These are phyloP conservation scores for Cordyceps militaris DNA, from an alignment of 2,329 filamentous ascomycete species.

Conservation along the genomic window DNA sequence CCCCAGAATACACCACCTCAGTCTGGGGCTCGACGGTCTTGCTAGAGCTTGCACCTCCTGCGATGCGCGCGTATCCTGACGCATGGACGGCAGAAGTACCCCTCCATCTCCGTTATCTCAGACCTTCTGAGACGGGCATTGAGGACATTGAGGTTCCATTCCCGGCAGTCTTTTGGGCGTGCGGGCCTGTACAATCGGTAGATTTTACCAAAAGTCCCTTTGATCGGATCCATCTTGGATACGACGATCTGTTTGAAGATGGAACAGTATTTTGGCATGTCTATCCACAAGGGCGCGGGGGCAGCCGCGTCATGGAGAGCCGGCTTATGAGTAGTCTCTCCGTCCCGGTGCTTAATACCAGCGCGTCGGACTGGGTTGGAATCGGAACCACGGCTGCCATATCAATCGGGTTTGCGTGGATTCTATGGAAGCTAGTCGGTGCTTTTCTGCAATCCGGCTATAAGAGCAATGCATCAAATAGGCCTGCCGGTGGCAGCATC, in stretches of 20 bases:
- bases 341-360: constrained; percentile 59
- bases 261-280: constrained; percentile 80
- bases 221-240: constrained; percentile 76
- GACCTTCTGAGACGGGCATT: constrained; percentile 51
- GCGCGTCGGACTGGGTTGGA: constrained; percentile 40
- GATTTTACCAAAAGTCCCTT: constrained; percentile 77
- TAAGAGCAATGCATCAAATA: neutral
- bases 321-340: constrained; percentile 47
- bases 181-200: constrained; percentile 55
- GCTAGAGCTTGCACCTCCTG: constrained; percentile 60
- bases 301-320: constrained; percentile 14
- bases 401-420: constrained; percentile 60
- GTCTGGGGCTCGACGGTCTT: constrained; percentile 76
- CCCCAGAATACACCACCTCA: constrained; percentile 70
- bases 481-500: neutral
- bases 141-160: constrained; percentile 59
- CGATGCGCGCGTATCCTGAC: constrained; percentile 23
- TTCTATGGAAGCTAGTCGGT: constrained; percentile 51
- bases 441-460: constrained; percentile 21
- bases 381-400: constrained; percentile 54
- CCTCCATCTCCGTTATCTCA: constrained; percentile 77
- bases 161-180: constrained; percentile 88
- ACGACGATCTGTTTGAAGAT: constrained; percentile 70
- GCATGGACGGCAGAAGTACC: constrained; percentile 66
- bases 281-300: constrained; percentile 37